Conservation (phyloP, 2,329 filamentous ascomycete species). For the Fusarium sublunatum region DNA sequence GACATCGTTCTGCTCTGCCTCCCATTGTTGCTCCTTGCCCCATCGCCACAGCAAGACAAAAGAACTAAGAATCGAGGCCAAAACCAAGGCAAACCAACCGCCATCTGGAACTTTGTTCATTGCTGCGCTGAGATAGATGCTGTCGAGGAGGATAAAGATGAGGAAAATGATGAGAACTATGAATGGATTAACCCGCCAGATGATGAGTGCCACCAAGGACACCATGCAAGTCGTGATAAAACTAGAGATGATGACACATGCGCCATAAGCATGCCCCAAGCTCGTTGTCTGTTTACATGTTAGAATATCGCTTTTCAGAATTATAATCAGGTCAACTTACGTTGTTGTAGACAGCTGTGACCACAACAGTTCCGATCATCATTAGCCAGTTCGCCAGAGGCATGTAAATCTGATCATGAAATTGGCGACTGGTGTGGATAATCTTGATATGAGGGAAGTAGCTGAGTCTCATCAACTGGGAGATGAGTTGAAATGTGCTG, state of each 20-base stretch:
- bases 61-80: conserved; percentile 70
- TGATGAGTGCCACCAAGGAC: conserved; percentile 75
- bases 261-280: conserved; percentile 80
- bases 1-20: conserved; percentile 72
- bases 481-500: conserved; percentile 75
- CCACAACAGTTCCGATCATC: conserved; percentile 79
- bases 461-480: conserved; percentile 75
- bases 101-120: conserved; percentile 79
- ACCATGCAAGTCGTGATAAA: conserved; percentile 83
- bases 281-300: conserved; percentile 62
- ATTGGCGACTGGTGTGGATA: conserved; percentile 75
- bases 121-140: conserved; percentile 75
- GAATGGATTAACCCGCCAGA: conserved; percentile 73
- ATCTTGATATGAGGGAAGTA: conserved; percentile 83
- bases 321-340: conserved; percentile 50
- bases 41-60: conserved; percentile 82
- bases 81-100: conserved; percentile 80
- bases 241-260: conserved; percentile 83
- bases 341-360: conserved; percentile 79
- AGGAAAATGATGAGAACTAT: conserved; percentile 72
- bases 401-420: conserved; percentile 81
- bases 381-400: conserved; percentile 81
- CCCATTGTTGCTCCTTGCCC: conserved; percentile 83
- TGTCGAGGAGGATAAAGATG: conserved; percentile 73
- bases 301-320: neutral